phyloP scores from a whole-genome alignment of 352 stramenopile species.

The Thraustotheca clavata region DNA sequence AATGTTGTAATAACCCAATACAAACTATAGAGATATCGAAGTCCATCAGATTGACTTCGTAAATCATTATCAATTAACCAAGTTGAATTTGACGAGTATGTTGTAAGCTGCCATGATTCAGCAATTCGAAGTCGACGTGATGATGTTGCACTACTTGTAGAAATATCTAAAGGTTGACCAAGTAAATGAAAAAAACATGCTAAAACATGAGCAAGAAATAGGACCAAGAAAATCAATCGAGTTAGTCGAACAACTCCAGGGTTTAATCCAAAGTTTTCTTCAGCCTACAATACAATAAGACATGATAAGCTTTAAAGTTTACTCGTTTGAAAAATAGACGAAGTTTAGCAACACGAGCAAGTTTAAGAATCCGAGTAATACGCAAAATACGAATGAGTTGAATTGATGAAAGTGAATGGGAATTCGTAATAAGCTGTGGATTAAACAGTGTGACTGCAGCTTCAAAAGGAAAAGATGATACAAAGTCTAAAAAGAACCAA shows the following conservation, averaged over 20 bases:
- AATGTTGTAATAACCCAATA: slow-evolving; percentile 82
- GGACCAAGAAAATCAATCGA: slow-evolving; percentile 48
- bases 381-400: slow-evolving; percentile 54
- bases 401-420: slow-evolving; percentile 52
- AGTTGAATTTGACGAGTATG: slow-evolving; percentile 20
- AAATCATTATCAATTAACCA: slow-evolving; percentile 38
- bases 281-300: slow-evolving; percentile 35
- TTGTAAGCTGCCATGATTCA: neutral
- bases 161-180: slow-evolving; percentile 30
- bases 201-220: slow-evolving; percentile 65
- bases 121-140: neutral
- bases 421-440: slow-evolving; percentile 30
- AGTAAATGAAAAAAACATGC: slow-evolving; percentile 75
- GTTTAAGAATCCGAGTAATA: slow-evolving; percentile 59
- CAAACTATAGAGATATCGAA: slow-evolving; percentile 68
- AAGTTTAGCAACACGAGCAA: slow-evolving; percentile 60
- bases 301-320: too few relatives aligned
- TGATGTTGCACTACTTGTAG: neutral
- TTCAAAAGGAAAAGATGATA: slow-evolving; percentile 80
- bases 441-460: slow-evolving; percentile 25
- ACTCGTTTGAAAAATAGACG: slow-evolving; percentile 37
- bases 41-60: slow-evolving; percentile 22
- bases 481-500: slow-evolving; percentile 76
- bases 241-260: slow-evolving; percentile 53
- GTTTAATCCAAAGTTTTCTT: slow-evolving; percentile 58